Conservation (phyloP, 805 yeast genomes). For the Saccharomycopsis vini region DNA sequence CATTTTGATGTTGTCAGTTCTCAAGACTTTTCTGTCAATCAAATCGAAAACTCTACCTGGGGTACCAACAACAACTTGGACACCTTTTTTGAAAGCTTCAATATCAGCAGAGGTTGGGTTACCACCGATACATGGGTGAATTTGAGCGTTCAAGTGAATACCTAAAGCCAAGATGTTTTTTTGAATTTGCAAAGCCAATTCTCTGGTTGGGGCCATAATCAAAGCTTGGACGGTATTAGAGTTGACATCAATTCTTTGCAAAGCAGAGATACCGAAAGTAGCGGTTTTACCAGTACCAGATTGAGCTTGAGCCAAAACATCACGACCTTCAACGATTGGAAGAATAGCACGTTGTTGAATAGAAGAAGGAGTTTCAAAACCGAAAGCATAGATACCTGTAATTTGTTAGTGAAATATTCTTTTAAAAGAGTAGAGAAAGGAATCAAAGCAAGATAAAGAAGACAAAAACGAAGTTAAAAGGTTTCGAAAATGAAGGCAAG, state of each 20-base stretch:
- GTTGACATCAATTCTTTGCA: constrained; percentile 73
- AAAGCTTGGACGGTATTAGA: constrained; percentile 78
- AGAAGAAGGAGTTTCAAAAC: constrained; percentile 94
- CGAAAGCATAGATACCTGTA: constrained; percentile 65
- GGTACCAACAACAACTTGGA: constrained; percentile 91
- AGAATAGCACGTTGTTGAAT: constrained; percentile 95
- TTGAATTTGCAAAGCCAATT: constrained; percentile 87
- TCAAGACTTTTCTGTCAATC: constrained; percentile 73
- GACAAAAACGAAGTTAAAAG: too few species aligned
- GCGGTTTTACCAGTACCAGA: constrained; percentile 99
- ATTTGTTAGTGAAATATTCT: constrained; percentile 19
- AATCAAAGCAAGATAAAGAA: constrained; percentile 15
- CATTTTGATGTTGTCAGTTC: constrained; percentile 74
- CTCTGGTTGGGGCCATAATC: constrained; percentile 92
- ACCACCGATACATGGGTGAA: constrained; percentile 94
- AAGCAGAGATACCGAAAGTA: constrained; percentile 88
- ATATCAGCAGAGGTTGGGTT: constrained; percentile 75
- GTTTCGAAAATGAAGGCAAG: too few species aligned
- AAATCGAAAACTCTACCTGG: constrained; percentile 94
- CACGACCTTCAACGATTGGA: constrained; percentile 91
- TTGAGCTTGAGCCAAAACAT: constrained; percentile 97
- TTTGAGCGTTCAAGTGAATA: constrained; percentile 73
- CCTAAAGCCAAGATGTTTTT: constrained; percentile 82
- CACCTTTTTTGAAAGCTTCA: constrained; percentile 63
- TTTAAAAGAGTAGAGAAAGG: constrained; percentile 32